Evolutionary conservation across 2,329 filamentous ascomycete genomes (phyloP).

Genomic region (Aspergillus quadrilineatus): DNA sequence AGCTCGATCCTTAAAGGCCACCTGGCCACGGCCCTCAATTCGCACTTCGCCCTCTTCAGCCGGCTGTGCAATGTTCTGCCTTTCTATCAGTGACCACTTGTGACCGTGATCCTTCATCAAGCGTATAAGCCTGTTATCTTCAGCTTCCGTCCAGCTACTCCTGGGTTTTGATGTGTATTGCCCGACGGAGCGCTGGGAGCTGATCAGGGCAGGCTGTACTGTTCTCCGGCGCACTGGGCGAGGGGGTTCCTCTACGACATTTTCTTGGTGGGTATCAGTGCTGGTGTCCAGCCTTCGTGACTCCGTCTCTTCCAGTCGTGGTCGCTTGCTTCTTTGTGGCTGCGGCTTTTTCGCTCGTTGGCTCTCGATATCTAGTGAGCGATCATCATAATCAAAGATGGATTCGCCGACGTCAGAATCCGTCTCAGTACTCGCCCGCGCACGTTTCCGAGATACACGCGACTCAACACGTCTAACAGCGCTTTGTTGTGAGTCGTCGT

Average conservation of each 20-base stretch:
- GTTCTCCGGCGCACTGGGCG: not conserved
- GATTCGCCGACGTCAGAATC: constrained; percentile 42
- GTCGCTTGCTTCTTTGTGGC: constrained; percentile 11
- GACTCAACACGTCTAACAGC: constrained; percentile 15
- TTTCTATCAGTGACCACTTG: constrained; percentile 50
- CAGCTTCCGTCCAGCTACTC: constrained; percentile 40
- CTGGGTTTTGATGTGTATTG: not conserved
- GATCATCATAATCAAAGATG: constrained; percentile 43
- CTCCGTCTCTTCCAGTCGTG: constrained; percentile 1
- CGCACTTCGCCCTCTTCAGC: constrained; percentile 29
- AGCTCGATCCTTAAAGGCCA: constrained; percentile 56
- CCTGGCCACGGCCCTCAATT: constrained; percentile 47
- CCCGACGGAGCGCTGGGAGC: not conserved
- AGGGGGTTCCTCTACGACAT: not conserved
- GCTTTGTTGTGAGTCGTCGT: constrained; percentile 21
- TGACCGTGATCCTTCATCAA: constrained; percentile 50
- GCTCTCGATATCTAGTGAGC: constrained; percentile 31
- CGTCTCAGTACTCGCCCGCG: constrained; percentile 18
- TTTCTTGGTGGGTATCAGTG: not conserved
- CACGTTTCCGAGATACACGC: constrained; percentile 19
- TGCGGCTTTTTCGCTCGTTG: constrained; percentile 37
- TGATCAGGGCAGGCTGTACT: not conserved
- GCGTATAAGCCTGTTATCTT: constrained; percentile 47
- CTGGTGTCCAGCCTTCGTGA: not conserved
- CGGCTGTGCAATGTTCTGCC: constrained; percentile 31